Base-by-base conservation (phyloP, 805 yeast species). In the Crinitomyces ghanaensis region DNA sequence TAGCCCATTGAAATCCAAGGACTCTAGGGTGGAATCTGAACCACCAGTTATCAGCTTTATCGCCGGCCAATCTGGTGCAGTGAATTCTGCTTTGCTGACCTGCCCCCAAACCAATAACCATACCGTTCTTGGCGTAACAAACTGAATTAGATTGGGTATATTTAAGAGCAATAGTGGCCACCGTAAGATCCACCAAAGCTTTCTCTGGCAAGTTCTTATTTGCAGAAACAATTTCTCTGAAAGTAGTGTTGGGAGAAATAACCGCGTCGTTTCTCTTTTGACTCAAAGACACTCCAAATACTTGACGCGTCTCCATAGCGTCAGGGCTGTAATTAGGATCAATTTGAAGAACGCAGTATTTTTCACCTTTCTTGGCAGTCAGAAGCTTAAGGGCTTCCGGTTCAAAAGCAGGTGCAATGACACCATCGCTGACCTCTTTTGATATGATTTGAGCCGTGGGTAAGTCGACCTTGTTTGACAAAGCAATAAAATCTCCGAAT, bases 21-120 rank as follows among this genome's bases (percentile, higher is more conserved):
- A 91, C 97, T 57, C 68, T 74, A 48, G 97, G 97, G 63, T 91
- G 98, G 63, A 91, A 97, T 70, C 99, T 80, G 55, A 91, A 72
- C 98, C 98, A 91, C 97, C 97, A 91, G 73, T 86, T 86, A 62
- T 91, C 96, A 46, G 97, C 95, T 70, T 91, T 91, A 56, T 91
- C 98, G 59, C 98, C 98, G 33, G 98, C 99, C 49, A 91, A 73
- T 67, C 99, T 79, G 31, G 98, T 91, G 68, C 99, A 91, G 68
- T 91, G 99, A 54, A 91, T 91, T 66, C 99, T 77, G 36, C 96
- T 85, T 67, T 91, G 99, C 70, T 91, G 99, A 46, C 99, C 99
- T 40, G 99, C 99, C 54, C 99, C 99, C 50, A 91, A 72, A 46
- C 99, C 99, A 52, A 91, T 75, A 41, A 91, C 94, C 99, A 91